These are phyloP conservation scores for Austroboletus olivaceoglutinosus DNA, from an alignment of 1,284 basidiomycete species.

Conservation along the genomic window DNA sequence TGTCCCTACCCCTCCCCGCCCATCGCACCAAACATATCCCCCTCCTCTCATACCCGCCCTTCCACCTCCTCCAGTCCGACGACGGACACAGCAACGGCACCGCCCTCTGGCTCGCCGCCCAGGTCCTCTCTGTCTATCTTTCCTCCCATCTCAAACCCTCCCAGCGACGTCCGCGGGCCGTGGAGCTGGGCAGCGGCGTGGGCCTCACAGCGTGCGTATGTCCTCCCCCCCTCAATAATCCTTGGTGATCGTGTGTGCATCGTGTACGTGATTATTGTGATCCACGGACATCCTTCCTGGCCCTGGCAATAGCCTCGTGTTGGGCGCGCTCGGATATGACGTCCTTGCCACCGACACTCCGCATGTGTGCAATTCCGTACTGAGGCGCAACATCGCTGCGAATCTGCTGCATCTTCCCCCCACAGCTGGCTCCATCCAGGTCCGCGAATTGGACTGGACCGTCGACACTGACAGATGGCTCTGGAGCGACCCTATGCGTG, in stretches of 20 bases:
- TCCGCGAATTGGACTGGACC: conserved; percentile 50
- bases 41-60: conserved; percentile 45
- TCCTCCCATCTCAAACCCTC: conserved; percentile 31
- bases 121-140: conserved; percentile 71
- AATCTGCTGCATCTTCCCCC: conserved; percentile 46
- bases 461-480: conserved; percentile 36
- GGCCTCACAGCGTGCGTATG: conserved; percentile 71
- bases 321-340: conserved; percentile 71
- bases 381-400: conserved; percentile 60
- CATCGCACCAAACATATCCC: conserved; percentile 68
- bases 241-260: conserved; percentile 3
- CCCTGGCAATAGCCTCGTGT: conserved; percentile 50
- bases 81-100: conserved; percentile 74
- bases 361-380: conserved; percentile 65
- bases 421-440: conserved; percentile 49
- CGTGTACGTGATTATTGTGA: conserved; percentile 3
- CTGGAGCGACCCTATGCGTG: conserved; percentile 23
- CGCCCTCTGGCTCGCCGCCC: conserved; percentile 84
- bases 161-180: conserved; percentile 41
- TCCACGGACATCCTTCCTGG: conserved; percentile 2
- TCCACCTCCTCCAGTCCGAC: conserved; percentile 55
- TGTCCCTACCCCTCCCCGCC: conserved; percentile 49
- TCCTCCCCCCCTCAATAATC: conserved; percentile 8
- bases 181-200: conserved; percentile 84
- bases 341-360: conserved; percentile 79